Evolutionary conservation across 73 alveolate genomes (phyloP), one percentile per base, ranked within the genome.

Genomic region (Paramecium sexaurelia): DNA sequence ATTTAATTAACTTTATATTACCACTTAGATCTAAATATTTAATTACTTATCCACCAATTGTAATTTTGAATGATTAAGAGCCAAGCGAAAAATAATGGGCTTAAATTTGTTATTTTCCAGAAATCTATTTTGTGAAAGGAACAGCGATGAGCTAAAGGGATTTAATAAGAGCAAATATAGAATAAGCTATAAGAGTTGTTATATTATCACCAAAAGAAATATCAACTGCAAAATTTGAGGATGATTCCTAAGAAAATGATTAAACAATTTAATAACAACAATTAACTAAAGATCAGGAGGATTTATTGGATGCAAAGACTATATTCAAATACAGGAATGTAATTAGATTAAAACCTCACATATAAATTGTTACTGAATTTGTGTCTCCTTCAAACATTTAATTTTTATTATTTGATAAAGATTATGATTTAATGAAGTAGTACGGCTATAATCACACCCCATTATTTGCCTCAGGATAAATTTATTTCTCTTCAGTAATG

Each of bases 381-480:
- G 96, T 97, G 36, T 93, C 97, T 39, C 98, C 98, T 26, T 93
- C 95, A 69, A 96, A 97, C 73, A 85, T 97, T 29, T 97, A 99
- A 36, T 97, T 94, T 92, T 89, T 97, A 51, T 88, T 95, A 24
- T 95, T 92, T 41, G 93, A 95, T 47, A 97, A 61, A 29, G 92
- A 94, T 55, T 96, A 94, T 67, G 92, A 84, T 5, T 75, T 92
- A 19, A 92, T 96, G 96, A 96, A 91, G 41, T 69, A 92, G 78
- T 86, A 91, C 66, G 97, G 95, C 32, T 95, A 96, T 91, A 98
- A 96, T 92, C 97, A 97, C 35, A 98, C 99, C 0, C 99, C 99
- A n/a, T 94, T 97, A 6, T 98, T 98, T 84, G 99, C 99, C 0
- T 91, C 98, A 13, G 99, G 99, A n/a, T 98, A 98, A 75, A 98